Percentiles rank a stretch among this genome's conserved stretches.
phyloP scores from a whole-genome alignment of 306 rosid genomes.

The Gynostemma pentaphyllum region DNA sequence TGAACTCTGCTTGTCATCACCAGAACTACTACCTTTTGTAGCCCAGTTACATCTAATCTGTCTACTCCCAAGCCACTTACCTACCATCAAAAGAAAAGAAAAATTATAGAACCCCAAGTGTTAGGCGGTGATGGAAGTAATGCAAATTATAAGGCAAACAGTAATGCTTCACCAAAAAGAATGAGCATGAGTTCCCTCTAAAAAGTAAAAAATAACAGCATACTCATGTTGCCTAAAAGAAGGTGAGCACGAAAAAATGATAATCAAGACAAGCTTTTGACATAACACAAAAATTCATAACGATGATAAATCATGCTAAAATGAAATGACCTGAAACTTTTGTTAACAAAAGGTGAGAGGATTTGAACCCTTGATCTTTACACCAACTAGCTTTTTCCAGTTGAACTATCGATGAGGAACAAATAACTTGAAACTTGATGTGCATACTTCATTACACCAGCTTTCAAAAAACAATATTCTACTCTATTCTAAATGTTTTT shows the following conservation, averaged over 20 bases:
- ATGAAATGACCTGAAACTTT: background rate
- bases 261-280: background rate
- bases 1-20: constrained; percentile 57
- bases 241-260: constrained; percentile 3
- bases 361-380: too few relatives aligned
- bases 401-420: too few relatives aligned
- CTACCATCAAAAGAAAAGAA: constrained; percentile 21
- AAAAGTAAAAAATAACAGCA: background rate
- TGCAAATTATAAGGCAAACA: too few relatives aligned
- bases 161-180: too few relatives aligned
- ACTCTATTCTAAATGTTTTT: background rate
- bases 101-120: background rate
- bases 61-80: constrained; percentile 93
- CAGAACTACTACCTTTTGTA: constrained; percentile 53
- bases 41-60: constrained; percentile 97
- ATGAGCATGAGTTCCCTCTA: background rate
- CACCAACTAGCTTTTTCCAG: too few relatives aligned
- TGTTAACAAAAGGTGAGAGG: too few relatives aligned
- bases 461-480: background rate
- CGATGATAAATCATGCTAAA: background rate
- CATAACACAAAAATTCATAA: background rate
- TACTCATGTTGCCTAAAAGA: background rate
- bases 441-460: constrained; percentile 1
- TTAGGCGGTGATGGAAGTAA: too few relatives aligned
- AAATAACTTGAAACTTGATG: background rate